Percentiles rank a stretch among this genome's conserved stretches.
phyloP scores from a whole-genome alignment of 257 asterid species.

The Scutellaria baicalensis region DNA sequence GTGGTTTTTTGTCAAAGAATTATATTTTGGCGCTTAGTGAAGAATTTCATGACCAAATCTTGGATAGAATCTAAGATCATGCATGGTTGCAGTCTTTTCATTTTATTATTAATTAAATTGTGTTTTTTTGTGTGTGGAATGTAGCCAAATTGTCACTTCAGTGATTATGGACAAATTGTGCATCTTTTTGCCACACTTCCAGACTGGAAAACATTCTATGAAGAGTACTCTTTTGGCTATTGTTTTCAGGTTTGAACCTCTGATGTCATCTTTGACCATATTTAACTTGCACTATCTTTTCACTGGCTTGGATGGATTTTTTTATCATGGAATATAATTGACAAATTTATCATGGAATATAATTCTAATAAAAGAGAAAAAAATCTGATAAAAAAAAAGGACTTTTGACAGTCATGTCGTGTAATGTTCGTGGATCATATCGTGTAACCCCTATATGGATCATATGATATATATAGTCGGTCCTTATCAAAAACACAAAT shows the following conservation, averaged over 20 bases:
- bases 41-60: background rate
- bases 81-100: background rate
- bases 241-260: background rate
- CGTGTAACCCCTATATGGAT: too few species aligned
- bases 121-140: background rate
- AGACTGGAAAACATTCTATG: background rate
- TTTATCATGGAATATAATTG: too few species aligned
- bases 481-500: too few species aligned
- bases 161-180: background rate
- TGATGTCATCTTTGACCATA: background rate
- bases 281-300: background rate
- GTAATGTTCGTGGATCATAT: too few species aligned
- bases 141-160: slow-evolving; percentile 15
- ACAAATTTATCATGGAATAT: too few species aligned
- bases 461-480: too few species aligned
- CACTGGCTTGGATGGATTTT: too few species aligned
- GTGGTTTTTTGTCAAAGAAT: slow-evolving; percentile 18
- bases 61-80: slow-evolving; percentile 12
- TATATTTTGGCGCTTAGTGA: slow-evolving; percentile 16
- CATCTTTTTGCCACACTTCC: background rate
- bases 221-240: background rate
- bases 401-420: too few species aligned
- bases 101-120: too few species aligned
- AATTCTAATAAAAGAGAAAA: too few species aligned
- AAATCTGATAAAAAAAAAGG: too few species aligned